These are phyloP conservation scores for Delphinella strobiligena DNA, from an alignment of 2,329 filamentous ascomycete genomes.

Conservation along the genomic window DNA sequence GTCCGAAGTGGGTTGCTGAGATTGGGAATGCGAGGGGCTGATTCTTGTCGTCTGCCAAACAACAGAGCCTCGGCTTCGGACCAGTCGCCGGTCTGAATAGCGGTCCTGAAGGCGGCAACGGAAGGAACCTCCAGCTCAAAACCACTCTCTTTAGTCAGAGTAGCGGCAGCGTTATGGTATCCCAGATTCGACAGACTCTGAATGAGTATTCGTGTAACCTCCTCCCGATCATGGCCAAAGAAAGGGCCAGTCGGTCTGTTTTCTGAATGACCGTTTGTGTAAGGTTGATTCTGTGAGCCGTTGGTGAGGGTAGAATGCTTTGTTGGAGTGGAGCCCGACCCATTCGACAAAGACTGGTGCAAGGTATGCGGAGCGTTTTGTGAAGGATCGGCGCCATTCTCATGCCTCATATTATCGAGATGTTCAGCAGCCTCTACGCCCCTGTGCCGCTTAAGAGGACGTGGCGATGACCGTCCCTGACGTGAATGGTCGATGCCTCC, in stretches of 20 bases:
- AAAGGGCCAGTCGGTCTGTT: conserved; percentile 36
- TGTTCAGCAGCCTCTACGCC: background rate
- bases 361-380: background rate
- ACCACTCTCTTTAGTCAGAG: conserved; percentile 69
- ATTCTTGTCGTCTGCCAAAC: conserved; percentile 32
- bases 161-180: conserved; percentile 64
- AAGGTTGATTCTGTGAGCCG: background rate
- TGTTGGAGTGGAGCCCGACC: background rate
- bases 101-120: conserved; percentile 73
- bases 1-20: conserved; percentile 21
- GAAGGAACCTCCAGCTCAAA: conserved; percentile 76
- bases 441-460: background rate
- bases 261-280: background rate
- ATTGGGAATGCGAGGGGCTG: background rate
- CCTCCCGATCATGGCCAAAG: conserved; percentile 79
- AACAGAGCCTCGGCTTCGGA: conserved; percentile 71
- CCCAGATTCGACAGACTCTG: conserved; percentile 84
- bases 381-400: background rate
- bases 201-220: conserved; percentile 84
- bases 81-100: conserved; percentile 75
- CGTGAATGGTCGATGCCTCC: background rate
- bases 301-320: background rate
- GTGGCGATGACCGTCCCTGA: background rate
- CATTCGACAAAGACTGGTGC: background rate
- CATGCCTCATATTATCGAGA: background rate